Conservation (phyloP, 257 asterid species). For the Solanum dulcamara region DNA sequence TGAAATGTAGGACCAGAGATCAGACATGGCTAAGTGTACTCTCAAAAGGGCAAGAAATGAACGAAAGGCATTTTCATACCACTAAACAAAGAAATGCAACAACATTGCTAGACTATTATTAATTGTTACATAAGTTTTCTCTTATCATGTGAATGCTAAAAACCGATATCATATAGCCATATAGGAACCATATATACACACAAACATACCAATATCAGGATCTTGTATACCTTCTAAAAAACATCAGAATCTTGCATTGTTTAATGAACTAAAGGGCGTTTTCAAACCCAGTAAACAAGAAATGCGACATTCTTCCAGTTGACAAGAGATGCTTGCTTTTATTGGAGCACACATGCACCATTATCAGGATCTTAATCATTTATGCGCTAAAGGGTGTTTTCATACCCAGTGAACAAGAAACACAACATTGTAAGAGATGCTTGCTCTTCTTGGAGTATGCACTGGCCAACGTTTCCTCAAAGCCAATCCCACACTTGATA, state of each 20-base stretch:
- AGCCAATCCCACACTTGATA: background rate
- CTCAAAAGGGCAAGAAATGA: background rate
- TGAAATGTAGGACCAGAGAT: background rate
- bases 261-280: background rate
- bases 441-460: background rate
- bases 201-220: background rate
- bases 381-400: background rate
- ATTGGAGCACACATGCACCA: background rate
- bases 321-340: background rate
- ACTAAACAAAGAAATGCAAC: background rate
- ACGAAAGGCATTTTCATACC: background rate
- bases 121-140: background rate
- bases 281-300: background rate
- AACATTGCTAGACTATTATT: background rate
- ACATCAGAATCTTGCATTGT: background rate
- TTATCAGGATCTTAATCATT: background rate
- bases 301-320: background rate
- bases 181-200: background rate
- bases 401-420: background rate
- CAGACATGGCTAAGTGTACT: background rate
- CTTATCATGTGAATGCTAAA: background rate
- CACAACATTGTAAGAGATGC: background rate
- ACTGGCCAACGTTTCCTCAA: background rate
- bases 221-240: background rate
- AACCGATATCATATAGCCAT: background rate